Evolutionary conservation across 2,329 filamentous ascomycete species (phyloP).

Genomic region (Xylogone sp.): DNA sequence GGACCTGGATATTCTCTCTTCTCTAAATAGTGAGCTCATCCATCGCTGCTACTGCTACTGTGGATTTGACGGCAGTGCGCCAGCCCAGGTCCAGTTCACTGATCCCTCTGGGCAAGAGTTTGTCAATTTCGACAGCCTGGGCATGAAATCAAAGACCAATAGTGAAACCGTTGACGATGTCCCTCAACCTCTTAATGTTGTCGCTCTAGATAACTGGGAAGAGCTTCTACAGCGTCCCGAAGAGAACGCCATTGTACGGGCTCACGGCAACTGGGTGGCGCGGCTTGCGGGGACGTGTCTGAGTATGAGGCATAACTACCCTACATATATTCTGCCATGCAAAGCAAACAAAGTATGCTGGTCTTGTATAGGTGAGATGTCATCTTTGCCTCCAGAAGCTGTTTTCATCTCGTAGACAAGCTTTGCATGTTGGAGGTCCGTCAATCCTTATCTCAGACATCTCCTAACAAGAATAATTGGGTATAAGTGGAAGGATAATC

Average conservation of each 20-base stretch:
- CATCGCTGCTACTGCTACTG: neutral
- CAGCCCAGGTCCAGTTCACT: neutral
- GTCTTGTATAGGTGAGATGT: too few species aligned
- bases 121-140: too few species aligned
- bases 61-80: too few species aligned
- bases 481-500: too few species aligned
- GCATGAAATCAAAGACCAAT: too few species aligned
- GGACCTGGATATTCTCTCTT: constrained; percentile 16
- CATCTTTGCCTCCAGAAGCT: too few species aligned
- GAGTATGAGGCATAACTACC: constrained; percentile 1
- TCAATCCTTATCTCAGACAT: too few species aligned
- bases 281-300: constrained; percentile 11
- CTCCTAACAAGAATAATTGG: too few species aligned
- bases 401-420: too few species aligned
- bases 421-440: too few species aligned
- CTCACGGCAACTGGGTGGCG: constrained; percentile 11
- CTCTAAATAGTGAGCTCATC: constrained; percentile 1
- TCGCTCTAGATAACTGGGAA: constrained; percentile 13
- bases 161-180: neutral
- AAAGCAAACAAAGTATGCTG: too few species aligned
- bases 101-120: too few species aligned
- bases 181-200: neutral
- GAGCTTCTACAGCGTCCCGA: constrained; percentile 8
- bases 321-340: constrained; percentile 1
- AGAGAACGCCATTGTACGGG: constrained; percentile 1